Evolutionary conservation across 495 filamentous ascomycete species (phyloP), one percentile per base, ranked within the genome.

Genomic region (Neurospora hispaniola): DNA sequence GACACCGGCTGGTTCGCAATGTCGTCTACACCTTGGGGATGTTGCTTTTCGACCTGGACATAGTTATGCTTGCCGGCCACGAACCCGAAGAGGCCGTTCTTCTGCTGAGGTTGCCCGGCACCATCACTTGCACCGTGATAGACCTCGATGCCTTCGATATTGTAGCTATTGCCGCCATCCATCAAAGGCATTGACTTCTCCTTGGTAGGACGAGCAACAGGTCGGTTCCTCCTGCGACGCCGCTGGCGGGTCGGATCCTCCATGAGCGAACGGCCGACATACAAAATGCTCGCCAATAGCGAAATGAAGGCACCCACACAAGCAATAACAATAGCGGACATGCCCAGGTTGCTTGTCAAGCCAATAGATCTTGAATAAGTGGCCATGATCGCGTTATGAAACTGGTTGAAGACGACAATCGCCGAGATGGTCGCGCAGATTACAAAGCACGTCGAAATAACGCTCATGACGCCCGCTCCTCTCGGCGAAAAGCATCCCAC

Each of bases 11-110:
- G 75, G 18, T 46, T 54, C n/a, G 38, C 20, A 27, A 71, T 54
- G 54, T 70, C 59, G 35, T 41, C 42, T 43, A 72, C 71, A 18
- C 71, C 40, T 18, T 77, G 54, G 18, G 72, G 71, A 23, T 62
- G 75, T 43, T 81, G 79, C 66, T 76, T 76, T 59, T 82, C 80
- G 68, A 83, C 71, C 72, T 79, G 79, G 12, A 77, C 76, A 44
- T 84, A 84, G 69, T 78, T 80, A 72, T 81, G 81, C 4, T 73
- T 76, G 11, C 71, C 27, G 14, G 27, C 27, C 12, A 66, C 27
- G 12, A 66, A 66, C 18, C 54, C 27, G 27, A 66, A 35, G 12
- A 66, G 18, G 5, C 54, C 54, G 27, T 16, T 66, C 27, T 38
- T 66, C 11, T 66, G 54, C 27, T 66, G 54, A 18, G 23, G 23